Percentiles rank a stretch among this genome's conserved stretches.
Conservation (phyloP, 2,329 filamentous ascomycete genomes). For the Xylariaceae sp. region DNA sequence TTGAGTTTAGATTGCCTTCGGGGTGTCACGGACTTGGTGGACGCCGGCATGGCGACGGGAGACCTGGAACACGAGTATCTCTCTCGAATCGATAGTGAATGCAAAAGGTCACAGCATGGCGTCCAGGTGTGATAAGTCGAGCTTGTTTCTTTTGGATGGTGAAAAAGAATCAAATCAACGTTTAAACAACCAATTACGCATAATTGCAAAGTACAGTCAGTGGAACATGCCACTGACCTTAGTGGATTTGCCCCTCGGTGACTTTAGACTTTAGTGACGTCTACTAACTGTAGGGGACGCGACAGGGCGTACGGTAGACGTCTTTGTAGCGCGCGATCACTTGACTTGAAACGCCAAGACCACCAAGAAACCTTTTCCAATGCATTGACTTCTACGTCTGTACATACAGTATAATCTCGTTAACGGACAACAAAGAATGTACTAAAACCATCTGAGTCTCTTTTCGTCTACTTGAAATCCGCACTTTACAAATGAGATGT, state of each 20-base stretch:
- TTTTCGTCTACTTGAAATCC: no score
- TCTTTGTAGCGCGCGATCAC: constrained; percentile 35
- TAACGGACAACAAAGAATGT: no score
- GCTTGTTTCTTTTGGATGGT: no score
- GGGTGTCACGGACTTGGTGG: constrained; percentile 32
- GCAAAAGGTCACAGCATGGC: neutral
- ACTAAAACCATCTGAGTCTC: no score
- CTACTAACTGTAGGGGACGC: constrained; percentile 30
- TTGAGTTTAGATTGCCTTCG: constrained; percentile 39
- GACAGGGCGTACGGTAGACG: constrained; percentile 20
- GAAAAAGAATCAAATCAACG: no score
- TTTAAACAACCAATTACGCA: no score
- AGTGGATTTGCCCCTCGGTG: constrained; percentile 35
- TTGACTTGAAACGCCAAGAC: constrained; percentile 26
- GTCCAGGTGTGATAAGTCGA: neutral
- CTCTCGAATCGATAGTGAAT: neutral
- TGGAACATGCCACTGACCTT: neutral
- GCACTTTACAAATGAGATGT: no score
- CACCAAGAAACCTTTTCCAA: neutral
- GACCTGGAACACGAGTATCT: constrained; percentile 1
- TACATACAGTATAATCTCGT: no score
- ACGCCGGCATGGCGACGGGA: constrained; percentile 26
- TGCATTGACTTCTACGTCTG: no score
- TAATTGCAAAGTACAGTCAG: neutral
- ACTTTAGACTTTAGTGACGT: constrained; percentile 28